Evolutionary conservation across 257 asterid genomes (phyloP), one percentile per base, ranked within the genome.

Genomic region (Nyctanthes arbortristis): DNA sequence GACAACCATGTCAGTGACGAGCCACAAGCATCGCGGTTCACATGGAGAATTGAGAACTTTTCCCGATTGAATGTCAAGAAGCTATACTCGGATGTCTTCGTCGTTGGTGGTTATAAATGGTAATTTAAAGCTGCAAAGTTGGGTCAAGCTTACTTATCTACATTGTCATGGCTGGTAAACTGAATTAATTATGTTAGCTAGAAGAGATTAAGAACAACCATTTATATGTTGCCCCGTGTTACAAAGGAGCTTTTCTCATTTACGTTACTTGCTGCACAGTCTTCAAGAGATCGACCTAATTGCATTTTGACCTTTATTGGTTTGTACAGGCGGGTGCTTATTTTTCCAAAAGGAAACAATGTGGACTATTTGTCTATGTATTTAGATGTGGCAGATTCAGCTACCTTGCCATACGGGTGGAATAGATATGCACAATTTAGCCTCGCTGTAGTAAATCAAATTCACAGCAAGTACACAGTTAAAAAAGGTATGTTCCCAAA

Each of bases 61-160:
- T 73, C 96, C 63, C 85, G 92, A 33, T 31, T 85, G 81, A 85
- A 78, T 68, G 37, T 57, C 77, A 93, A 88, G 85, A 90, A 87
- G 88, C 83, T 81, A 56, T 93, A 93, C 60, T 93, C 97, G 3
- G 97, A 88, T 9, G 81, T 75, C 75, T 93, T 93, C 69, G 28
- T 66, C 67, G 95, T 90, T 55, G 98, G 98, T 67, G 77, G 92
- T 73, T 88, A 87, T 76, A 93, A 93, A 83, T 93, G 98, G 98
- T 93, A 81, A 71, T 73, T 31, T 33, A n/a, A 28, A 68, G 35
- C 28, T 63, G 32, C 58, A 52, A 68, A n/a, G 60, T 54, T 70
- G 70, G 64, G 7, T 40, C 49, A 9, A 18, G 28, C 35, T 35
- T 37, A 69, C 35, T 11, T 27, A 49, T 54, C 69, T 49, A 36